These are phyloP conservation scores for Leersia perrieri DNA, from an alignment of 176 grass and related monocot genomes.

Conservation along the genomic window DNA sequence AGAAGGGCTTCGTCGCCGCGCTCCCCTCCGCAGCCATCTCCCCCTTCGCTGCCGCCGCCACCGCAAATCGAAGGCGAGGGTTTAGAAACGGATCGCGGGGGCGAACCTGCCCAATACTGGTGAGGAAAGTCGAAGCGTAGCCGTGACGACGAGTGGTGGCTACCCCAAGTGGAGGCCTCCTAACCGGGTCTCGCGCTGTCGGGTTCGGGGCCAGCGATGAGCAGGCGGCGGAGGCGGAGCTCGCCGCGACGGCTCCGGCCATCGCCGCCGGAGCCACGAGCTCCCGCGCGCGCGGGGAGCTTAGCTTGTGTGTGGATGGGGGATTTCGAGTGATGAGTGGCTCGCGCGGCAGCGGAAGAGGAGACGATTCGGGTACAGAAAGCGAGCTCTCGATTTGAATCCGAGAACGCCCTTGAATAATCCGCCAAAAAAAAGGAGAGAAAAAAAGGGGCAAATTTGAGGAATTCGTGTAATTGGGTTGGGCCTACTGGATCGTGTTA, in stretches of 20 bases:
- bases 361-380: not conserved
- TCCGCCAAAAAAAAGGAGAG: not conserved
- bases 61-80: constrained; percentile 18
- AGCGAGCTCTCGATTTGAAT: not conserved
- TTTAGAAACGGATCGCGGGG: not conserved
- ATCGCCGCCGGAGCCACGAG: not conserved
- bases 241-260: not conserved
- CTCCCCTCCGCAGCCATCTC: constrained; percentile 40
- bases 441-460: not conserved
- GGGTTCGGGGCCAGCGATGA: constrained; percentile 34
- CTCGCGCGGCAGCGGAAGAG: not conserved
- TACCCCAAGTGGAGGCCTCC: constrained; percentile 15
- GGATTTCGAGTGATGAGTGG: not conserved
- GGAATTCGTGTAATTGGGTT: not conserved
- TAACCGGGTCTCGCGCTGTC: constrained; percentile 26
- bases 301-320: not conserved
- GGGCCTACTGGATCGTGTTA: not conserved
- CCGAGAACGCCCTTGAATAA: not conserved
- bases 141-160: constrained; percentile 7
- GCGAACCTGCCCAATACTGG: not conserved
- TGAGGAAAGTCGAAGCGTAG: not conserved
- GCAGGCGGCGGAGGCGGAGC: not conserved
- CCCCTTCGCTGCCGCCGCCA: constrained; percentile 30
- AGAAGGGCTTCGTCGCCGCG: constrained; percentile 51
- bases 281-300: not conserved